Evolutionary conservation across 208 protist species (phyloP), one percentile per base, ranked within the genome.

Genomic region (Trypanosoma grayi): DNA sequence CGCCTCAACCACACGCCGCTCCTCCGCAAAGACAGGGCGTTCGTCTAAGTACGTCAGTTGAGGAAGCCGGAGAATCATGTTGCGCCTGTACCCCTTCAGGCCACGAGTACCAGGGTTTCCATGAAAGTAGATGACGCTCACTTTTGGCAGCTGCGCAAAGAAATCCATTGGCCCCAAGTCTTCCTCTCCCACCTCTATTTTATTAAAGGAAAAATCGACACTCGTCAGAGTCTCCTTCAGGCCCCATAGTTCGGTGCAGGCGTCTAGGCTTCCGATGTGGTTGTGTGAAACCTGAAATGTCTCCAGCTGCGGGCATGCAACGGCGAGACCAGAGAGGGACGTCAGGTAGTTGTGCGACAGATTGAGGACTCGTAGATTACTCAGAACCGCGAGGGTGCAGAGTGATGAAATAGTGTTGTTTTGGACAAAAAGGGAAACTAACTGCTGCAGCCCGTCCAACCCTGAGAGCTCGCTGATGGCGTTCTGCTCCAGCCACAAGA

Each of bases 401-500:
- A 97, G 73, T 22, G 77, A 81, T 36, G 72, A 55, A 55, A 98
- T 92, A 4, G 73, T 74, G 60, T 98, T 98, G 66, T 98, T 93
- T 50, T 98, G 93, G 16, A 98, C 44, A 79, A 97, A 98, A 33
- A 98, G 65, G 4, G 91, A 97, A 4, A 83, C 69, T 1, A 98
- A 63, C 33, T 79, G 31, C 44, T 82, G 62, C 44, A 93, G 76
- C 18, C 62, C 13, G 27, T 93, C 81, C 2, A 98, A 46, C 2
- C 88, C 88, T 61, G 80, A 69, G 7, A 98, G 89, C 27, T 80
- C 74, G 0, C 63, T 73, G 33, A 98, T 78, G 33, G 80, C 88
- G 66, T 98, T 98, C 67, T 95, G 87, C 69, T 98, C 87, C 27
- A 98, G 66, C 92, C 93, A 98, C 18, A 98, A 75, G 31, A 93